Evolutionary conservation across 345 rosid genomes (phyloP).

Genomic region (Aquilaria malaccensis): DNA sequence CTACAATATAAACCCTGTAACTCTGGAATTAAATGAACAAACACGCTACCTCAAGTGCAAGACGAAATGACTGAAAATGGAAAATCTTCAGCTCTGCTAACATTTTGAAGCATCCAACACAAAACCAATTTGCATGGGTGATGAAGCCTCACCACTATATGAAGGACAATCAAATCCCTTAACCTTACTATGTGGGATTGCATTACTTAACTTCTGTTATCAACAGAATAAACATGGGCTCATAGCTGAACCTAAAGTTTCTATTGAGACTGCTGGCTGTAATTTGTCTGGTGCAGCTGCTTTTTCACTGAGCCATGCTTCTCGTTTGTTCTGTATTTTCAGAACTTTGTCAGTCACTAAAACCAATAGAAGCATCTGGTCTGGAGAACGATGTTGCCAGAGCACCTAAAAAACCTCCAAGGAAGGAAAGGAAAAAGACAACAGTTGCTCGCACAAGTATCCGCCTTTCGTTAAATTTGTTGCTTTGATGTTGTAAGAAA

Average conservation of each 20-base stretch:
- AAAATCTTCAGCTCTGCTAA: too few species aligned
- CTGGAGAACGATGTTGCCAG: constrained; percentile 27
- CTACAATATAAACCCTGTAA: too few species aligned
- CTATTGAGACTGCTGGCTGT: neutral
- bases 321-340: constrained; percentile 18
- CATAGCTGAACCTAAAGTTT: neutral
- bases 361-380: constrained; percentile 19
- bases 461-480: constrained; percentile 6
- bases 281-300: constrained; percentile 7
- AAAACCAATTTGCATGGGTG: too few species aligned
- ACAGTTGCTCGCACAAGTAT: constrained; percentile 37
- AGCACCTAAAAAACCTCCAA: constrained; percentile 40
- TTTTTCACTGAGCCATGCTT: constrained; percentile 25
- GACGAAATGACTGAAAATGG: too few species aligned
- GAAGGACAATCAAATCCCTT: too few species aligned
- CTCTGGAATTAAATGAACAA: too few species aligned
- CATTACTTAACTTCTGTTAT: neutral
- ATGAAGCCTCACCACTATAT: too few species aligned
- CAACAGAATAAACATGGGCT: neutral
- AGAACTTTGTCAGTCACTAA: constrained; percentile 51
- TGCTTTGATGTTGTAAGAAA: neutral
- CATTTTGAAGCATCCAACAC: too few species aligned
- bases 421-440: constrained; percentile 51
- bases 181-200: too few species aligned
- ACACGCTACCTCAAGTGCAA: too few species aligned